These are phyloP conservation scores for Colletotrichum sp. DNA, from an alignment of 2,329 filamentous ascomycete genomes.

Conservation along the genomic window DNA sequence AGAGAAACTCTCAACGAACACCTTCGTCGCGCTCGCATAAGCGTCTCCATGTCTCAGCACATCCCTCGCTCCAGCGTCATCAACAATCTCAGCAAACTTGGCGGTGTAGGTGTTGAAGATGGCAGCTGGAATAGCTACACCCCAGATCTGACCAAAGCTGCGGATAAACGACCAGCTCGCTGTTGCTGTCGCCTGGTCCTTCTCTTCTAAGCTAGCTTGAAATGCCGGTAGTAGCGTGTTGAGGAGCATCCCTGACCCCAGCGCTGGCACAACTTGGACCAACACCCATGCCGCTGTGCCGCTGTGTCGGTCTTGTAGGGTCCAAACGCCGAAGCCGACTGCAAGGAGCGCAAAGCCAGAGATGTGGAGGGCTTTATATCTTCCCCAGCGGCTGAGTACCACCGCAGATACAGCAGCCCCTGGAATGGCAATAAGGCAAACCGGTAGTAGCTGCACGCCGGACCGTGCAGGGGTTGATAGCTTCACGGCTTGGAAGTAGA, in stretches of 20 bases:
- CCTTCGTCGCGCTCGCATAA: constrained; percentile 30
- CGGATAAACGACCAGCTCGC: constrained; percentile 48
- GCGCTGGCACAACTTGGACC: constrained; percentile 42
- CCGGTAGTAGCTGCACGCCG: constrained; percentile 37
- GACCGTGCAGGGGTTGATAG: constrained; percentile 33
- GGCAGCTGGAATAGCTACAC: constrained; percentile 44
- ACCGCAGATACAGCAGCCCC: constrained; percentile 29
- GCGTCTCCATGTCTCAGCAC: constrained; percentile 30
- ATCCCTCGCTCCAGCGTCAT: constrained; percentile 20
- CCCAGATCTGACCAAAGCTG: constrained; percentile 48
- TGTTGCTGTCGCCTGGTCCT: constrained; percentile 39
- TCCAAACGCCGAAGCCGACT: constrained; percentile 46
- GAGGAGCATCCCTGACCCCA: constrained; percentile 48
- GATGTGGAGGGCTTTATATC: constrained; percentile 39
- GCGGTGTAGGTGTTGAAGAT: constrained; percentile 17
- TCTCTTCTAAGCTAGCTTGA: constrained; percentile 39
- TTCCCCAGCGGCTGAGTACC: constrained; percentile 35
- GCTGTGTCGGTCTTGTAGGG: constrained; percentile 37
- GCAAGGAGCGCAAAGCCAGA: constrained; percentile 40
- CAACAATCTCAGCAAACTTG: constrained; percentile 25
- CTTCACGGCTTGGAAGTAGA: constrained; percentile 51
- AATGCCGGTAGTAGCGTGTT: constrained; percentile 47
- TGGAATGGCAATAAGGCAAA: constrained; percentile 32
- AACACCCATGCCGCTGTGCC: constrained; percentile 40
- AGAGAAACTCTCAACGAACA: constrained; percentile 25